Conservation (phyloP, 2,329 filamentous ascomycete species). For the Talaromyces amestolkiae region DNA sequence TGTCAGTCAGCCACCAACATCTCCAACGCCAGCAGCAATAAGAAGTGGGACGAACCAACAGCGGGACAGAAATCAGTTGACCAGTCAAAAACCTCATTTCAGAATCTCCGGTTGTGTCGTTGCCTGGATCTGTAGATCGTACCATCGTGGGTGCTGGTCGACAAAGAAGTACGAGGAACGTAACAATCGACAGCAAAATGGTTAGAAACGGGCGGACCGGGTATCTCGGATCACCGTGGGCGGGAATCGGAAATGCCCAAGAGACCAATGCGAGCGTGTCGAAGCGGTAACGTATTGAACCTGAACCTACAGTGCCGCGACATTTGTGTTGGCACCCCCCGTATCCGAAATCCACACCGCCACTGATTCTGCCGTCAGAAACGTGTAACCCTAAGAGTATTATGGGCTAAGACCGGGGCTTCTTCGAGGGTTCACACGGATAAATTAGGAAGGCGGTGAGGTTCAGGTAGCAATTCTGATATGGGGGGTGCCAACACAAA, state of each 20-base stretch:
- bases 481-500: too few relatives aligned
- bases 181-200: neutral
- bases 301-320: too few relatives aligned
- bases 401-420: too few relatives aligned
- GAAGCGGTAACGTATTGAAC: neutral
- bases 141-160: neutral
- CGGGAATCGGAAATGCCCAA: neutral
- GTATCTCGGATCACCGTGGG: neutral
- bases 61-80: neutral
- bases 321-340: too few relatives aligned
- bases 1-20: neutral
- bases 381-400: too few relatives aligned
- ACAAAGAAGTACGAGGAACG: neutral
- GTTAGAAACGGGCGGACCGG: neutral
- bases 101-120: neutral
- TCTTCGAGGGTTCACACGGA: too few relatives aligned
- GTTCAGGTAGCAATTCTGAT: too few relatives aligned
- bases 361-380: too few relatives aligned
- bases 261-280: neutral
- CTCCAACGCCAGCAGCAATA: neutral
- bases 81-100: neutral
- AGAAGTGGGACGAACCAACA: conserved; percentile 6
- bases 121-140: conserved; percentile 8
- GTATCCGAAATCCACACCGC: too few relatives aligned
- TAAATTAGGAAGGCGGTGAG: too few relatives aligned